These are phyloP conservation scores for Naganishia vishniacii DNA, from an alignment of 768 basidiomycete species.

Conservation along the genomic window DNA sequence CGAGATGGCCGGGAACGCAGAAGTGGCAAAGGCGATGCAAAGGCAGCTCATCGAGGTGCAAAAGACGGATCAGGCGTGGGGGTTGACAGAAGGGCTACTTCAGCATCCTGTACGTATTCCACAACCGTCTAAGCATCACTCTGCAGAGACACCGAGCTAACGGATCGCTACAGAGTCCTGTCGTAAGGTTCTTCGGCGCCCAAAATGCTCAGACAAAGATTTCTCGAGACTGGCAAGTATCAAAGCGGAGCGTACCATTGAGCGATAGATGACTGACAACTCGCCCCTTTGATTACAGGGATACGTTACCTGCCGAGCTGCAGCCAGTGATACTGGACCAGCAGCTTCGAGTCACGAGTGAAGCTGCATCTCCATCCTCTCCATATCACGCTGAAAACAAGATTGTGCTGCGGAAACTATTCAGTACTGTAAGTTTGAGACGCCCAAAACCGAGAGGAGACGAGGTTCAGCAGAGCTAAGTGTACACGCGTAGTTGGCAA, in stretches of 20 bases:
- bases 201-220: slow-evolving; percentile 93
- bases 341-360: slow-evolving; percentile 64
- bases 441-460: background rate
- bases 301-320: slow-evolving; percentile 63
- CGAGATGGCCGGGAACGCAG: slow-evolving; percentile 34
- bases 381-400: slow-evolving; percentile 56
- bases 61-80: slow-evolving; percentile 42
- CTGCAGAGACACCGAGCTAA: too few relatives aligned
- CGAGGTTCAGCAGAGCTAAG: slow-evolving; percentile 10
- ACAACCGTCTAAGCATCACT: too few relatives aligned
- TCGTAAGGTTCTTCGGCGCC: slow-evolving; percentile 90
- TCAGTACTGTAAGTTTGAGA: slow-evolving; percentile 64
- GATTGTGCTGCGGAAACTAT: slow-evolving; percentile 77
- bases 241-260: background rate
- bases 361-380: slow-evolving; percentile 50
- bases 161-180: slow-evolving; percentile 55
- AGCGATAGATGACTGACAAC: too few relatives aligned
- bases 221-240: slow-evolving; percentile 72
- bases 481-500: slow-evolving; percentile 60
- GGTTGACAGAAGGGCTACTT: slow-evolving; percentile 41
- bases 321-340: slow-evolving; percentile 60
- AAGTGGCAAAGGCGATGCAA: slow-evolving; percentile 38
- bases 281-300: too few relatives aligned
- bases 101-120: slow-evolving; percentile 39
- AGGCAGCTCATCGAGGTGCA: slow-evolving; percentile 40